Evolutionary conservation across 1,284 basidiomycete species (phyloP), one percentile per base, ranked within the genome.

Genomic region (Exobasidium rhododendri): DNA sequence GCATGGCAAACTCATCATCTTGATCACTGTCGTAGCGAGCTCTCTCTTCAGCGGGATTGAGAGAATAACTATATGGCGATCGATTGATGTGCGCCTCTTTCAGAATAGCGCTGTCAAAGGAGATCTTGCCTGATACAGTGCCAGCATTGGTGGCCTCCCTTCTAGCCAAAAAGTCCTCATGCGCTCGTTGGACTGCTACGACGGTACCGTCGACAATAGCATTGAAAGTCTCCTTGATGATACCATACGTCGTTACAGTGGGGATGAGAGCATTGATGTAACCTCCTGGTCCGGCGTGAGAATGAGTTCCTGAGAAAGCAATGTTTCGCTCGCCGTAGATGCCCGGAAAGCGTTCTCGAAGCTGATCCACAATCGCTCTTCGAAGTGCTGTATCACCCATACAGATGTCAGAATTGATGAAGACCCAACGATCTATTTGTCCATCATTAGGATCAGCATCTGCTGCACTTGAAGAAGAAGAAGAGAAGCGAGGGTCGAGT

Each of bases 251-350:
- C 3, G 89, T 90, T 40, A 91, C 66, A 72, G 90, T 88, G 0
- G 89, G 89, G 28, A 91, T 84, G 29, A 91, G 83, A 70, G 89
- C 84, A 82, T 80, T 71, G 63, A 88, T 82, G 79, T 89, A 91
- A 0, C 89, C 89, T 30, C 88, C 89, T 17, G 89, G 89, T 17
- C 89, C 90, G 0, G 87, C 83, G 77, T 92, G 90, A 68, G 83
- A 84, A 75, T 92, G 90, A 0, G 90, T 91, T 45, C 88, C 87
- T 26, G 88, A 85, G n/a, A 71, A 86, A 1, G 89, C 89, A 64
- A 90, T 85, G 70, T 92, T 92, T 11, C 82, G 82, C 69, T 87
- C 82, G 24, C 83, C 85, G 78, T 90, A 91, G 4, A 89, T 59
- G 2, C 85, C 86, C 1, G 87, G 86, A 71, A 84, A 88, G 50